Conservation (phyloP, 2,329 filamentous ascomycete species). For the Polytolypa hystricis region DNA sequence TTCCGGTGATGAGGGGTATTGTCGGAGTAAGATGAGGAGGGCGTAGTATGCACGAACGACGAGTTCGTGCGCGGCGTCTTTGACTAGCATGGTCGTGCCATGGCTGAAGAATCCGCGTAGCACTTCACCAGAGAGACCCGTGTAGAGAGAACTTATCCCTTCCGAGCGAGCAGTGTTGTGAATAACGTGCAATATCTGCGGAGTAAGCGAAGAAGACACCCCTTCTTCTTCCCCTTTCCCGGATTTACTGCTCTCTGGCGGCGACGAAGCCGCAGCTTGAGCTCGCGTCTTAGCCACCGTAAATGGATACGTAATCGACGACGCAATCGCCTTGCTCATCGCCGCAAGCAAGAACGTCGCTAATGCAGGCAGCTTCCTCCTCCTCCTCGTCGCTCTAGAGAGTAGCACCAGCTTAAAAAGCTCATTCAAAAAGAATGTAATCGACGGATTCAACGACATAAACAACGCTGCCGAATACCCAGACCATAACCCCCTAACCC, state of each 20-base stretch:
- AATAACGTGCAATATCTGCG: constrained; percentile 54
- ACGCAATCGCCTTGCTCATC: constrained; percentile 65
- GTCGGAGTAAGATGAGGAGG: constrained; percentile 40
- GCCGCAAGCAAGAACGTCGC: constrained; percentile 60
- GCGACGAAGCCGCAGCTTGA: constrained; percentile 44
- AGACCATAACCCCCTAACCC: constrained; percentile 69
- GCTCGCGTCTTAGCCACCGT: constrained; percentile 72
- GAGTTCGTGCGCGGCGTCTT: constrained; percentile 62
- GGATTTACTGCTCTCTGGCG: constrained; percentile 16
- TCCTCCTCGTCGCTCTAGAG: constrained; percentile 36
- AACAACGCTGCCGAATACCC: constrained; percentile 74
- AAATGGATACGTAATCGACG: constrained; percentile 71
- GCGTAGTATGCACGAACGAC: constrained; percentile 64
- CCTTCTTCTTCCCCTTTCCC: constrained; percentile 18
- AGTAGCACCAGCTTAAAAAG: constrained; percentile 53
- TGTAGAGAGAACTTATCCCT: constrained; percentile 59
- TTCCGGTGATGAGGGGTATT: constrained; percentile 28
- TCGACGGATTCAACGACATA: constrained; percentile 71
- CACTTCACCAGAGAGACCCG: constrained; percentile 64
- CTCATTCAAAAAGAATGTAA: constrained; percentile 77
- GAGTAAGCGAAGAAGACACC: constrained; percentile 15
- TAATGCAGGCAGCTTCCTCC: constrained; percentile 38
- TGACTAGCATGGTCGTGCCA: constrained; percentile 77
- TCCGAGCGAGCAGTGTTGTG: constrained; percentile 49
- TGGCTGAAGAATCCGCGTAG: constrained; percentile 77